Evolutionary conservation across 163 green algal genomes (phyloP).

Genomic region (Prototheca wickerhamii): DNA sequence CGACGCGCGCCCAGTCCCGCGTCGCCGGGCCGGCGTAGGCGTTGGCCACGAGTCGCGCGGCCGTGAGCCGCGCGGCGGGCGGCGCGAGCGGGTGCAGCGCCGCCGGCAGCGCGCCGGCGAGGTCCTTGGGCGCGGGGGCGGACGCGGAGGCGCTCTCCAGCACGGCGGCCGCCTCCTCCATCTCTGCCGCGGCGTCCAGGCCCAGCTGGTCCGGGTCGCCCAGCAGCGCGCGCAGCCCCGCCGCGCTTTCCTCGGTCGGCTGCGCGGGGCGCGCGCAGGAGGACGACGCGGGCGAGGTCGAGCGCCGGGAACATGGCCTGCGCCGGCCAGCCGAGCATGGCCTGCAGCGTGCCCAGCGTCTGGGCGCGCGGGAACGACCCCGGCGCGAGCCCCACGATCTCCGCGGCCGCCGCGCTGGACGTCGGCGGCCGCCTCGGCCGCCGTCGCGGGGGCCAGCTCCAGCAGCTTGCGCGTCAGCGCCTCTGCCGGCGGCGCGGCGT

Average conservation of each 20-base stretch:
- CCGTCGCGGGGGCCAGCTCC: background rate
- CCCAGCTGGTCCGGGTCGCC: no score
- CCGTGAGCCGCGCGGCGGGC: background rate
- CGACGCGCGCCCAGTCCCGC: background rate
- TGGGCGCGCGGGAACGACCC: background rate
- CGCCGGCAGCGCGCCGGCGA: constrained; percentile 9
- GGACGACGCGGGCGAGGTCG: constrained; percentile 48
- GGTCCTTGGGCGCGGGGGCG: no score
- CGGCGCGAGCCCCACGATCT: no score
- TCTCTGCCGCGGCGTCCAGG: no score
- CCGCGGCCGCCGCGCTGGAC: no score
- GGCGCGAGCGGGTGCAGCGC: constrained; percentile 1
- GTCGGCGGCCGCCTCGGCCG: background rate
- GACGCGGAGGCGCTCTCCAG: no score
- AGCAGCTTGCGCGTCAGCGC: background rate
- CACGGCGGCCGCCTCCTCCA: no score
- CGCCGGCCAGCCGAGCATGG: constrained; percentile 50
- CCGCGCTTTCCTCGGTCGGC: constrained; percentile 16
- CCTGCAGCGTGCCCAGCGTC: constrained; percentile 15
- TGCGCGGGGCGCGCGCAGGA: constrained; percentile 27
- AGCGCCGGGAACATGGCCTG: constrained; percentile 52
- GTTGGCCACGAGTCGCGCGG: constrained; percentile 2
- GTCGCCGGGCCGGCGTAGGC: background rate
- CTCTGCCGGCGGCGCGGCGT: background rate
- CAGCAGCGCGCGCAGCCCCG: no score